Base-by-base conservation (phyloP, 345 rosid genomes). In the Psidium friedrichsthalianum region DNA sequence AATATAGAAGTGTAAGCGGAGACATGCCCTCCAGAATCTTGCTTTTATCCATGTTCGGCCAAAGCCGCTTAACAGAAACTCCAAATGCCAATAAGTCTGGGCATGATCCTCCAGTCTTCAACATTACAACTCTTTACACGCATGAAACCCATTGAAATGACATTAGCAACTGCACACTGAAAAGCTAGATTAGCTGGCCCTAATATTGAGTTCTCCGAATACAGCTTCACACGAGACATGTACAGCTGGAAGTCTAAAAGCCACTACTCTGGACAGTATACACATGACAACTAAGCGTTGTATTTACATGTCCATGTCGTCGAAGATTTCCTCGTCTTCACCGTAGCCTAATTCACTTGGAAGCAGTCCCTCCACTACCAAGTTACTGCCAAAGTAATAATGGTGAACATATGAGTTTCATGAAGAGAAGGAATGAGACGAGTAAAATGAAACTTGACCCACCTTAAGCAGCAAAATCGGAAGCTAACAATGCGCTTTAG, bases 401-500 rank as follows among this genome's bases (percentile, higher is more conserved):
- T 24, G n/a, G 29, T 0, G 25, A 47, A 61, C 20, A 44, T 21
- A 36, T 56, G 13, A 40, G 51, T 49, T 32, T 27, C 40, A 18
- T 44, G 44, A 32, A 47, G 69, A 15, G 55, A 36, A 42, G 52
- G 40, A 51, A 82, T 7, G 29, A 57, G 6, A 13, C 49, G 44
- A 55, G 24, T 27, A 51, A 86, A 47, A 18, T 20, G 36, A 80
- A 85, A 52, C 57, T 49, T 21, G 14, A 84, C 96, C 76, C 83
- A 97, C 98, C 98, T 96, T 84, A 92, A 44, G 88, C 99, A 96
- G 90, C 93, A 89, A 91, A 93, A 94, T n/a, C 92, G 95, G 86
- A 93, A 92, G 85, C 96, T 93, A 54, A 93, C 96, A 20, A 97
- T 95, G 18, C 98, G 96, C 93, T 94, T 95, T 87, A 90, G 94